Conservation (phyloP, 768 basidiomycete species). For the Filobasidium floriforme region DNA sequence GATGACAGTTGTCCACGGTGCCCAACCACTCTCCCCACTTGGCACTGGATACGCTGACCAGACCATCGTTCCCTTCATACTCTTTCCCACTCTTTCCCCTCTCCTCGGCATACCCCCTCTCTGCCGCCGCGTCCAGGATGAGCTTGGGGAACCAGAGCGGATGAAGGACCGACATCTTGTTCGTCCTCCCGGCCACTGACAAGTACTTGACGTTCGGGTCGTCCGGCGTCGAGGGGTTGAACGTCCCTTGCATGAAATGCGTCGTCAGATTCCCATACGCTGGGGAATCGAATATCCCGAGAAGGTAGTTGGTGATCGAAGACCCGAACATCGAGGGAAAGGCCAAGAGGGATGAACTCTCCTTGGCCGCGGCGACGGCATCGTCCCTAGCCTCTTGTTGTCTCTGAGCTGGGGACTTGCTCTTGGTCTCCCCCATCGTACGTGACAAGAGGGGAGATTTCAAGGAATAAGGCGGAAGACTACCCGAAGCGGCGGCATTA, state of each 20-base stretch:
- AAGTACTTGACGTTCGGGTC: conserved; percentile 76
- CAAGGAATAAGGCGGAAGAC: conserved; percentile 47
- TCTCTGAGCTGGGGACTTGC: conserved; percentile 18
- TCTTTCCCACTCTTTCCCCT: conserved; percentile 38
- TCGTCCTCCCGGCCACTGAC: conserved; percentile 73
- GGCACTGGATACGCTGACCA: conserved; percentile 75
- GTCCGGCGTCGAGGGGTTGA: conserved; percentile 56
- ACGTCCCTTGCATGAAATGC: conserved; percentile 54
- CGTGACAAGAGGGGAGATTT: conserved; percentile 48
- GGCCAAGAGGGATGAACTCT: conserved; percentile 11
- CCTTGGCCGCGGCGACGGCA: conserved; percentile 5
- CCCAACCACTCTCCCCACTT: conserved; percentile 96
- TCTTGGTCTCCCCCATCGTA: conserved; percentile 21
- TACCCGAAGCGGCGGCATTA: conserved; percentile 26
- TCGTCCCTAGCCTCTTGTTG: conserved; percentile 22
- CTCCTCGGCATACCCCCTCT: conserved; percentile 50
- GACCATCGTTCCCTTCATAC: conserved; percentile 71
- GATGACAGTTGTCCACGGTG: conserved; percentile 78
- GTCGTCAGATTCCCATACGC: conserved; percentile 93
- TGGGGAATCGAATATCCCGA: conserved; percentile 86
- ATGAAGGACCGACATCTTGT: conserved; percentile 52
- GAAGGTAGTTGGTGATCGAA: conserved; percentile 75
- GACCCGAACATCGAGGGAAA: conserved; percentile 47
- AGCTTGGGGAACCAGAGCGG: conserved; percentile 96
- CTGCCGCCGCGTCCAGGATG: conserved; percentile 78